Conservation (phyloP, 169 alveolate genomes). For the Eimeria tenella region DNA sequence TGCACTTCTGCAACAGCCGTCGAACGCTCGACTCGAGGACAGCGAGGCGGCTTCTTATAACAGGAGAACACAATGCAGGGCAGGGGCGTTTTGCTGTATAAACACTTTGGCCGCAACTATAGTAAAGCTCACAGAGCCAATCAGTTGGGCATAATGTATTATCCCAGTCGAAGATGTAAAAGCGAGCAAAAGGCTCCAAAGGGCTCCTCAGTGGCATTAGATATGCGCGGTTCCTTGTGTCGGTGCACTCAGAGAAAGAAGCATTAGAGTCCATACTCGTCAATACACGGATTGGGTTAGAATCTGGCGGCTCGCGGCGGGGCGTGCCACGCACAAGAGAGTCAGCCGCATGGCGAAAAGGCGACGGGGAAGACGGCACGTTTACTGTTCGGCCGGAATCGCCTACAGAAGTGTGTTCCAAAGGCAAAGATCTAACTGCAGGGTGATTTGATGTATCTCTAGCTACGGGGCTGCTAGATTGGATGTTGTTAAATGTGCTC, state of each 20-base stretch:
- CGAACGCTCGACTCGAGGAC: constrained; percentile 60
- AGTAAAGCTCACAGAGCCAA: constrained; percentile 74
- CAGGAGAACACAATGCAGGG: constrained; percentile 71
- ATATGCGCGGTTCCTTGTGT: neutral
- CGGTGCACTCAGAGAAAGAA: neutral
- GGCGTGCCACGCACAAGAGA: neutral
- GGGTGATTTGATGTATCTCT: neutral
- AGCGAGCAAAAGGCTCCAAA: constrained; percentile 45
- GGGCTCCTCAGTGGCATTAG: constrained; percentile 14
- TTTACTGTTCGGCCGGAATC: constrained; percentile 1
- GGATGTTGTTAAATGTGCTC: constrained; percentile 7
- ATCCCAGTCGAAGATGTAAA: constrained; percentile 76
- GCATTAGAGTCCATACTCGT: constrained; percentile 33
- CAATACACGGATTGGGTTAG: constrained; percentile 13
- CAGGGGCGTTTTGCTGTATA: constrained; percentile 67
- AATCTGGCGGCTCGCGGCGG: constrained; percentile 18
- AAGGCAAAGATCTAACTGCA: neutral
- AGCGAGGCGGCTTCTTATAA: constrained; percentile 38
- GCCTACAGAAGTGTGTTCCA: neutral
- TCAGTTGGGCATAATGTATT: constrained; percentile 78
- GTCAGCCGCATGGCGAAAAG: neutral
- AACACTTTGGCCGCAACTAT: constrained; percentile 58
- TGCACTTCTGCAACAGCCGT: constrained; percentile 59
- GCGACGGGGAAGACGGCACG: neutral
- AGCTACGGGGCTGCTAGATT: constrained; percentile 15